Conservation (phyloP, 495 filamentous ascomycete species). For the Baudoinia panamericana region DNA sequence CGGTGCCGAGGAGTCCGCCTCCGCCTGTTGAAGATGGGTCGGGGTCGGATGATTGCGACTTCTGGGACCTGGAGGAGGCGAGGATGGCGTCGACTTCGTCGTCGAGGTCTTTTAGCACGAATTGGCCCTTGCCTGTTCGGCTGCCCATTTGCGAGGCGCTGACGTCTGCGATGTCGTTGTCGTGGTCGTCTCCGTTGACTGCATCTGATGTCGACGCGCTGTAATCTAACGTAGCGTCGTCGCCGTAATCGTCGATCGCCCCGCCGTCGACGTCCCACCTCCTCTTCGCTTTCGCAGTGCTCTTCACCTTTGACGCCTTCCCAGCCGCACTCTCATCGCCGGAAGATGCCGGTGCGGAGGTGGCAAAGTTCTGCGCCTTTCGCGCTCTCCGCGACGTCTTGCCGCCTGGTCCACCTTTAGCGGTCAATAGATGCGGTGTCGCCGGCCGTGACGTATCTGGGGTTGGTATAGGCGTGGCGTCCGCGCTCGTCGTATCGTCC, state of each 20-base stretch:
- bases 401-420: conserved; percentile 54
- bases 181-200: conserved; percentile 33
- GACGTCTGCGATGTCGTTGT: conserved; percentile 51
- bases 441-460: conserved; percentile 68
- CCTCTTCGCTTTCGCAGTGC: conserved; percentile 56
- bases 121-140: conserved; percentile 75
- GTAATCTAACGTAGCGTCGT: conserved; percentile 65
- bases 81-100: conserved; percentile 89
- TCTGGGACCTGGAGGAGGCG: conserved; percentile 44
- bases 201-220: conserved; percentile 48
- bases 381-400: conserved; percentile 70
- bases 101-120: conserved; percentile 83
- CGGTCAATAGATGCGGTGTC: conserved; percentile 64
- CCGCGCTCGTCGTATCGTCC: conserved; percentile 38
- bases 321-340: conserved; percentile 58
- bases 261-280: conserved; percentile 84
- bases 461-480: conserved; percentile 52
- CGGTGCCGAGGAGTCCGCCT: conserved; percentile 59
- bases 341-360: conserved; percentile 59
- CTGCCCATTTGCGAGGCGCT: conserved; percentile 70
- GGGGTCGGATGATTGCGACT: conserved; percentile 20
- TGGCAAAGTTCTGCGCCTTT: conserved; percentile 60
- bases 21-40: conserved; percentile 19
- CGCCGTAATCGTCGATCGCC: conserved; percentile 77
- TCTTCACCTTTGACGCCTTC: conserved; percentile 37